Percentiles rank a stretch among this genome's conserved stretches.
Conservation (phyloP, 169 alveolate genomes). For the Babesia ovis region DNA sequence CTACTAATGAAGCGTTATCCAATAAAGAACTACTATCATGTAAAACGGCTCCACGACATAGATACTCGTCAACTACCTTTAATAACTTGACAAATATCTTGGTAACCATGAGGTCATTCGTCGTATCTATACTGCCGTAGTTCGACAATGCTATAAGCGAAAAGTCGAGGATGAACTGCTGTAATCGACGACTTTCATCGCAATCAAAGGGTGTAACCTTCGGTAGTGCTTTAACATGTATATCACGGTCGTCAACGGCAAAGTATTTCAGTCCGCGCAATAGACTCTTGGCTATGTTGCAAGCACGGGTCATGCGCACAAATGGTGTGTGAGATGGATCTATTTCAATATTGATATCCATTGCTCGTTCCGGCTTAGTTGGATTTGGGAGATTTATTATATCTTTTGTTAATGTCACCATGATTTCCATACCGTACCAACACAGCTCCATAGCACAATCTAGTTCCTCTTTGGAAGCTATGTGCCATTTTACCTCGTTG, state of each 20-base stretch:
- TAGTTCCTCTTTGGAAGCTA: slow-evolving; percentile 10
- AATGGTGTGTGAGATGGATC: slow-evolving; percentile 1
- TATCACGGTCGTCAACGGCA: slow-evolving; percentile 38
- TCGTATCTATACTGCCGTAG: slow-evolving; percentile 20
- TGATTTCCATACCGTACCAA: neutral
- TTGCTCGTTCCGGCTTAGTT: slow-evolving; percentile 5
- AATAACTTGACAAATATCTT: slow-evolving; percentile 28
- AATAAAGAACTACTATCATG: neutral
- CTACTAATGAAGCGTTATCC: slow-evolving; percentile 17
- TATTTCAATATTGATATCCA: neutral
- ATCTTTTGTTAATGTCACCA: neutral
- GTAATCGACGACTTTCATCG: neutral
- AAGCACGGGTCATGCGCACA: slow-evolving; percentile 24
- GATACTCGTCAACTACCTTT: slow-evolving; percentile 40
- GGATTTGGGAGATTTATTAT: neutral
- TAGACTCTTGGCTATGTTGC: slow-evolving; percentile 4
- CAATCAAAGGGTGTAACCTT: slow-evolving; percentile 36
- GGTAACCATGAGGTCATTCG: slow-evolving; percentile 25
- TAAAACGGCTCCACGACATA: slow-evolving; percentile 12
- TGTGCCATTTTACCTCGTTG: slow-evolving; percentile 27
- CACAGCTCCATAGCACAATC: slow-evolving; percentile 10
- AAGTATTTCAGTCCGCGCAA: slow-evolving; percentile 36
- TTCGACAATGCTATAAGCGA: slow-evolving; percentile 1
- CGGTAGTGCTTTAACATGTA: slow-evolving; percentile 28
- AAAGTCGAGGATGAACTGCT: slow-evolving; percentile 10